Conservation (phyloP, 108 stramenopile species). For the Nitzschia sp. region DNA sequence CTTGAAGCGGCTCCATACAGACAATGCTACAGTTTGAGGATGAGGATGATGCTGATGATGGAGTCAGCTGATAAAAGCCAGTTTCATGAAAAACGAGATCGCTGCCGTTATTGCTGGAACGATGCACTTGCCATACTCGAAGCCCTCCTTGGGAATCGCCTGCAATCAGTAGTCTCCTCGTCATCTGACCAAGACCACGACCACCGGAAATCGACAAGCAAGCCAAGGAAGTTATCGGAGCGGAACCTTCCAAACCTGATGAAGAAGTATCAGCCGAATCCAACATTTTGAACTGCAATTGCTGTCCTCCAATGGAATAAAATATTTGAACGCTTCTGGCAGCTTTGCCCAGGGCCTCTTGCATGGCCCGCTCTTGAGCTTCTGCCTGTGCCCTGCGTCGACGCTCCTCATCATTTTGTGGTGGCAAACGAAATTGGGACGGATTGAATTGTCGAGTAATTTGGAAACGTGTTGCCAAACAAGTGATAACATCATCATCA, state of each 20-base stretch:
- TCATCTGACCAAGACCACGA: neutral
- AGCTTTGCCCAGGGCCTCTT: slow-evolving; percentile 16
- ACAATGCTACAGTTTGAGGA: slow-evolving; percentile 18
- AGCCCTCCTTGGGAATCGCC: neutral
- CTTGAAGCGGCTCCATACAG: slow-evolving; percentile 25
- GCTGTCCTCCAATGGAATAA: slow-evolving; percentile 10
- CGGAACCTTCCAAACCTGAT: slow-evolving; percentile 10
- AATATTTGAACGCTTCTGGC: slow-evolving; percentile 40
- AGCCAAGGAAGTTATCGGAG: slow-evolving; percentile 27
- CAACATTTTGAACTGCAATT: slow-evolving; percentile 12
- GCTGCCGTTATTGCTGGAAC: neutral
- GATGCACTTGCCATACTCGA: neutral
- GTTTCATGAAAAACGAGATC: neutral
- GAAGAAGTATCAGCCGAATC: neutral
- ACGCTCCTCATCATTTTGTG: slow-evolving; percentile 43
- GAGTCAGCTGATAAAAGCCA: neutral
- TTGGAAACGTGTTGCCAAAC: slow-evolving; percentile 44
- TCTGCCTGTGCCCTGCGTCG: slow-evolving; percentile 36
- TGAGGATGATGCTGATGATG: neutral
- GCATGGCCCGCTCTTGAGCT: slow-evolving; percentile 29
- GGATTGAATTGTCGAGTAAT: slow-evolving; percentile 35
- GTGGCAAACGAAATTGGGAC: slow-evolving; percentile 44
- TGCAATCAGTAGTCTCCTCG: neutral
- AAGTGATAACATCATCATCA: slow-evolving; percentile 10
- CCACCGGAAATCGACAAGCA: neutral